Conservation (phyloP, 2,329 filamentous ascomycete species). For the Clonostachys byssicola region DNA sequence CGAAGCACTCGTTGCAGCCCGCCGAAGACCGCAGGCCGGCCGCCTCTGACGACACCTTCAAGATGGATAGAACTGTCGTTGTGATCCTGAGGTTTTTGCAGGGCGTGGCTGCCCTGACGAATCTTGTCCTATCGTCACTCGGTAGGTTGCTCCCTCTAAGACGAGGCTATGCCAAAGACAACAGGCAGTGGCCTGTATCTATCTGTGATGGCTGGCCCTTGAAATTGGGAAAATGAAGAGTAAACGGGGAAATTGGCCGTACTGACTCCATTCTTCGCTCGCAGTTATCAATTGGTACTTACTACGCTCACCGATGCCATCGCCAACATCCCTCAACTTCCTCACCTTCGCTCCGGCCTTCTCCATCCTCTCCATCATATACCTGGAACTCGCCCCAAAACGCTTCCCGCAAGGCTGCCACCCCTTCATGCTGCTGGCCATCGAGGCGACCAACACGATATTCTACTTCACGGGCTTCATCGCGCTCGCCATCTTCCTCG, state of each 20-base stretch:
- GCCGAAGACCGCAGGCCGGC: no score
- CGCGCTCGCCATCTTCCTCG: conserved; percentile 52
- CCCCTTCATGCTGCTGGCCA: conserved; percentile 39
- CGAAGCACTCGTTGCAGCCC: no score
- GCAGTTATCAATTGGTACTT: conserved; percentile 59
- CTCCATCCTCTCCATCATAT: conserved; percentile 49
- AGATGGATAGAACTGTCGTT: conserved; percentile 2
- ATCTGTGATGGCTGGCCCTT: neutral
- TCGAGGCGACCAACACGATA: conserved; percentile 47
- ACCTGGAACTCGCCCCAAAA: conserved; percentile 45
- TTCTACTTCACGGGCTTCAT: conserved; percentile 59
- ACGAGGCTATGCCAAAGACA: no score
- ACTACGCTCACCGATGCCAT: conserved; percentile 44
- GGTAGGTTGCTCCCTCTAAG: neutral
- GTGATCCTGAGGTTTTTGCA: conserved; percentile 1
- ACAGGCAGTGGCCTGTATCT: no score
- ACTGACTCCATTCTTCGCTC: no score
- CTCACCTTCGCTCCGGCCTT: conserved; percentile 50
- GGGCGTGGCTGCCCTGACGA: neutral
- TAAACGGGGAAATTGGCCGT: no score
- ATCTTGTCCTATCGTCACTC: neutral
- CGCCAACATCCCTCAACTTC: conserved; percentile 55
- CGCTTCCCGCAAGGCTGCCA: conserved; percentile 39
- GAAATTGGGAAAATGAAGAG: no score
- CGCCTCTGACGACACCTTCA: neutral